These are phyloP conservation scores for Cornus kousa DNA, from an alignment of 148 eudicot species.

Conservation along the genomic window DNA sequence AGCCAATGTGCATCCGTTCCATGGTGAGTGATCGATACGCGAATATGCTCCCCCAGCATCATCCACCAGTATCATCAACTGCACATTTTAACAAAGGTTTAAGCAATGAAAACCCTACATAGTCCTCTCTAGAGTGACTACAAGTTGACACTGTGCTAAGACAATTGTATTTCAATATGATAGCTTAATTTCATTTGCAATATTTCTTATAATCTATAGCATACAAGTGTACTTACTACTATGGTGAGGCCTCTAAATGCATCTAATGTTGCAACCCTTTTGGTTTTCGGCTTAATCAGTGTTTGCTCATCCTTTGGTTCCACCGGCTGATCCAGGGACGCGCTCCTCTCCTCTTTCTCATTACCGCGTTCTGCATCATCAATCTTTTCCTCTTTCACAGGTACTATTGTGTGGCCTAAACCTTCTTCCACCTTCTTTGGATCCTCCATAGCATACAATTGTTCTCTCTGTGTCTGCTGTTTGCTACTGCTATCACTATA, in stretches of 20 bases:
- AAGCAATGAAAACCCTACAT: background rate
- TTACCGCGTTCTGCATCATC: slow-evolving; percentile 4
- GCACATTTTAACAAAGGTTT: background rate
- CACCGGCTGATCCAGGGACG: background rate
- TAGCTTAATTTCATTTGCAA: background rate
- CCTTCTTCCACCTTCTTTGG: slow-evolving; percentile 30
- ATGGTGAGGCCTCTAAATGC: slow-evolving; percentile 55
- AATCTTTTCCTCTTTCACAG: slow-evolving; percentile 8
- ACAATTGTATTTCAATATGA: too few relatives aligned
- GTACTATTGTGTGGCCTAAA: background rate
- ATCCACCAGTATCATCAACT: slow-evolving; percentile 40
- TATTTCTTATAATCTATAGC: too few relatives aligned
- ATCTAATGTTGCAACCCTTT: slow-evolving; percentile 54
- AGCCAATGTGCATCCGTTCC: slow-evolving; percentile 41
- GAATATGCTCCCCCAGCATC: slow-evolving; percentile 34
- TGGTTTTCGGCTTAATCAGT: slow-evolving; percentile 25
- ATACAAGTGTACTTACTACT: slow-evolving; percentile 29
- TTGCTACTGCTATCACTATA: background rate
- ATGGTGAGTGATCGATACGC: slow-evolving; percentile 37
- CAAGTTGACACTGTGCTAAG: too few relatives aligned
- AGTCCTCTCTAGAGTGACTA: too few relatives aligned
- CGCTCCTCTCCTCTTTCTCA: slow-evolving; percentile 5
- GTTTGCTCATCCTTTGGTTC: slow-evolving; percentile 14
- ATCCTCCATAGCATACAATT: slow-evolving; percentile 13
- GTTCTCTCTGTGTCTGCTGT: background rate